Conservation (phyloP, 2,329 filamentous ascomycete genomes). For the Aureobasidium vineae region DNA sequence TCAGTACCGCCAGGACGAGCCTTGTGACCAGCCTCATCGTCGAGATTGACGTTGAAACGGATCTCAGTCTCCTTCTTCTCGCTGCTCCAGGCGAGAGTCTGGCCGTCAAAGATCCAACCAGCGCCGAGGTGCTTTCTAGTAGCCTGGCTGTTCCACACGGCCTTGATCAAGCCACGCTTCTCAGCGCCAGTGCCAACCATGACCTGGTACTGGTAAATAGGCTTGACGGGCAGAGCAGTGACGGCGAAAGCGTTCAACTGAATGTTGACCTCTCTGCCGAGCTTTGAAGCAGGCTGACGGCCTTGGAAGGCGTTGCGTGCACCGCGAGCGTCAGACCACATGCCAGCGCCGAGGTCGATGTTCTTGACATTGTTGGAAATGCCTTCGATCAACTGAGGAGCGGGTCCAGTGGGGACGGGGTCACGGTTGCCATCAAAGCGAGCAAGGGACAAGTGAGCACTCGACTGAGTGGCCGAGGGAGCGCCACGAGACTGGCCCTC, state of each 20-base stretch:
- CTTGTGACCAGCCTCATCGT: conserved; percentile 56
- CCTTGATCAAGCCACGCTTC: conserved; percentile 67
- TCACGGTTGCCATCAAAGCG: conserved; percentile 31
- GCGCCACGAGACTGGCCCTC: conserved; percentile 1
- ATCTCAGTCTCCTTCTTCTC: conserved; percentile 42
- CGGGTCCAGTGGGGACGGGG: conserved; percentile 3
- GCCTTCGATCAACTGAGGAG: neutral
- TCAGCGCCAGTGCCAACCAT: conserved; percentile 61
- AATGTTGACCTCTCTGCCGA: conserved; percentile 43
- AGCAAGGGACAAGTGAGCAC: neutral
- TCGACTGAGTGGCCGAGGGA: neutral
- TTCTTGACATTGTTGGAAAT: conserved; percentile 31
- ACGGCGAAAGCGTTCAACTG: conserved; percentile 75
- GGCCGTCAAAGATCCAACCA: conserved; percentile 75
- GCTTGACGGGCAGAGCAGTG: conserved; percentile 55
- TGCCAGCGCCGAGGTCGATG: conserved; percentile 33
- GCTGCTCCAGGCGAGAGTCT: conserved; percentile 77
- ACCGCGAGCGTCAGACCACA: conserved; percentile 36
- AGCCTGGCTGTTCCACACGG: conserved; percentile 67
- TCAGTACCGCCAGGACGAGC: conserved; percentile 42
- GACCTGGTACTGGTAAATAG: conserved; percentile 79
- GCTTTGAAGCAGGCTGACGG: conserved; percentile 41
- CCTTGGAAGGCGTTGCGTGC: conserved; percentile 29
- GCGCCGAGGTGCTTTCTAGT: conserved; percentile 57
- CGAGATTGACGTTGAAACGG: conserved; percentile 62